A percentile compares a stretch with the other conserved stretches of the same genome.
These are phyloP conservation scores for Phylloporus gajari DNA, from an alignment of 1,284 basidiomycete species.

Conservation along the genomic window DNA sequence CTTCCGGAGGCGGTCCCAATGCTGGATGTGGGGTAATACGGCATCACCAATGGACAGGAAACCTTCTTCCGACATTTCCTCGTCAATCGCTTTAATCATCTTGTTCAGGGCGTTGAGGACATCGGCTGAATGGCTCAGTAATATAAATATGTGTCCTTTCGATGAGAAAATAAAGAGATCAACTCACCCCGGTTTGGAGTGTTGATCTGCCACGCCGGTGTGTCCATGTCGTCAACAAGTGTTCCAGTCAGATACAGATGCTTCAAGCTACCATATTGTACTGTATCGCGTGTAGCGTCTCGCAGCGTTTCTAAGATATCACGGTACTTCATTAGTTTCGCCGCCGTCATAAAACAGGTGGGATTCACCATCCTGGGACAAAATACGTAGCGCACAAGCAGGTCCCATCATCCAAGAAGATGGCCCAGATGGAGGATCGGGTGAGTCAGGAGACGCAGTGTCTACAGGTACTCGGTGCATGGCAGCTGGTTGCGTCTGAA, in stretches of 20 bases:
- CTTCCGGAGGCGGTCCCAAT: conserved; percentile 18
- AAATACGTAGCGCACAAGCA: conserved; percentile 22
- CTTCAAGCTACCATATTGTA: conserved; percentile 31
- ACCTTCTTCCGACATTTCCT: conserved; percentile 32
- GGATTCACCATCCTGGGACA: conserved; percentile 20
- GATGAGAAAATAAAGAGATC: neutral
- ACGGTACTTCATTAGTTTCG: conserved; percentile 3
- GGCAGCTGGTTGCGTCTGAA: neutral
- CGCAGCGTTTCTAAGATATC: conserved; percentile 27
- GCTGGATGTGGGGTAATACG: conserved; percentile 25
- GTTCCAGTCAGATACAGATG: conserved; percentile 27
- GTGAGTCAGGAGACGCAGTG: no score
- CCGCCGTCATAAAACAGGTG: neutral
- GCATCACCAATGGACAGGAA: conserved; percentile 30
- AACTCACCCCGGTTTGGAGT: conserved; percentile 34
- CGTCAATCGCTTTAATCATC: conserved; percentile 38
- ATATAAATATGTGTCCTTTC: neutral
- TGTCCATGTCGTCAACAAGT: conserved; percentile 31
- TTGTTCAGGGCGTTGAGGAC: conserved; percentile 40
- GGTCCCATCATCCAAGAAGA: conserved; percentile 29
- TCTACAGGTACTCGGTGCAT: no score
- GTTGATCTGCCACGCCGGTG: conserved; percentile 20
- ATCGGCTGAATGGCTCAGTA: conserved; percentile 24
- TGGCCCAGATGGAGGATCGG: neutral
- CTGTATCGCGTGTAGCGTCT: neutral